These are phyloP conservation scores for Desmodesmus armatus DNA, from an alignment of 139 green algal species.

Conservation along the genomic window DNA sequence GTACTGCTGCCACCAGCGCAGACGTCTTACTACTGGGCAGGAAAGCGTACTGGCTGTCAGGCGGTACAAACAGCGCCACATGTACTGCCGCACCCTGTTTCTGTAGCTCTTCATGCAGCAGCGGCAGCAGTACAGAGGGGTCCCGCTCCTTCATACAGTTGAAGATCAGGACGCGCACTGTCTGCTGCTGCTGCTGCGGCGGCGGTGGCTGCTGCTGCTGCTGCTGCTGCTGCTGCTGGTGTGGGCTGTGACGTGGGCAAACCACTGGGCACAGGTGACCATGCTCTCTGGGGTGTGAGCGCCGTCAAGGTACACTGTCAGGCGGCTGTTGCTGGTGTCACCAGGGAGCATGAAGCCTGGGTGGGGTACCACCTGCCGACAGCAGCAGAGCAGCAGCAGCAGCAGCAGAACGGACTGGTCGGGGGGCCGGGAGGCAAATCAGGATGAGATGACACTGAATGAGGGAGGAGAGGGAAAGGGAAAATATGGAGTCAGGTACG, in stretches of 20 bases:
- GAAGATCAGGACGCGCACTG: slow-evolving; percentile 87
- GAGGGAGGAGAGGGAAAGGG: no score
- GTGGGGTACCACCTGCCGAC: neutral
- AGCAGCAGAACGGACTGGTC: neutral
- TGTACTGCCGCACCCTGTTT: slow-evolving; percentile 51
- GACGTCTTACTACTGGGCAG: slow-evolving; percentile 45
- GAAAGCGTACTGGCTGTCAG: slow-evolving; percentile 63
- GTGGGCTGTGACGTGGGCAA: slow-evolving; percentile 61
- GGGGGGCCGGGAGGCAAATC: no score
- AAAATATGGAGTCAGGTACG: no score
- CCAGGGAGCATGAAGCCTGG: neutral
- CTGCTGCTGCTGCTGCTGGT: slow-evolving; percentile 4
- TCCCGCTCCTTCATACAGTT: slow-evolving; percentile 95
- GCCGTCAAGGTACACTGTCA: slow-evolving; percentile 95
- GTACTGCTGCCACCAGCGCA: neutral
- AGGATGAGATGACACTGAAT: no score
- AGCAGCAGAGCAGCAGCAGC: no score
- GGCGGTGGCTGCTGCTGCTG: no score
- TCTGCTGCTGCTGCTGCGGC: slow-evolving; percentile 40
- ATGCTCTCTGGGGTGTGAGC: slow-evolving; percentile 97
- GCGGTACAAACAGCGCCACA: slow-evolving; percentile 81
- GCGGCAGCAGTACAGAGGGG: slow-evolving; percentile 78
- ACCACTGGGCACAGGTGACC: slow-evolving; percentile 91
- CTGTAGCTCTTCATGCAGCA: slow-evolving; percentile 64
- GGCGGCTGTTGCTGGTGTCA: slow-evolving; percentile 42